Conservation (phyloP, 2,329 filamentous ascomycete species). For the Plectosphaerella cucumerina region DNA sequence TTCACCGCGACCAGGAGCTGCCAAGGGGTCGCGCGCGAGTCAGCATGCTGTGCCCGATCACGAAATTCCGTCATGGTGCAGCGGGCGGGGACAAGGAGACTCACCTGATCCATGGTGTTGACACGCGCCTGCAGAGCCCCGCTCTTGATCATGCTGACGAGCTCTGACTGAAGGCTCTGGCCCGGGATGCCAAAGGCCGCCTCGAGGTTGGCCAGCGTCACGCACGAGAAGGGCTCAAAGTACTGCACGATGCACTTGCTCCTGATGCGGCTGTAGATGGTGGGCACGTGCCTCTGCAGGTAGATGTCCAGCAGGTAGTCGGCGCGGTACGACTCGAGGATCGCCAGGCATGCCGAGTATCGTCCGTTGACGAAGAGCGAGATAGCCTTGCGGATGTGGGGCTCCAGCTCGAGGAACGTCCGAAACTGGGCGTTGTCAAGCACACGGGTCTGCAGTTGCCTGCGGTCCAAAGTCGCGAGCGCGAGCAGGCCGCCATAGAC, state of each 20-base stretch:
- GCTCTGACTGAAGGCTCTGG: slow-evolving; percentile 65
- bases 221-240: slow-evolving; percentile 82
- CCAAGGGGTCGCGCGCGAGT: slow-evolving; percentile 3
- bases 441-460: slow-evolving; percentile 68
- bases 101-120: slow-evolving; percentile 73
- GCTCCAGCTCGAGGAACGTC: slow-evolving; percentile 84
- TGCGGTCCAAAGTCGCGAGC: slow-evolving; percentile 81
- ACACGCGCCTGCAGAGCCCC: slow-evolving; percentile 73
- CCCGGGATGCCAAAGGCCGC: slow-evolving; percentile 66
- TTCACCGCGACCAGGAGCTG: slow-evolving; percentile 70
- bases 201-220: slow-evolving; percentile 76
- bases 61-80: neutral
- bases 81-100: slow-evolving; percentile 9
- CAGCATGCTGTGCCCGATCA: neutral
- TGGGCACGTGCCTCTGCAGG: slow-evolving; percentile 67
- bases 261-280: slow-evolving; percentile 71
- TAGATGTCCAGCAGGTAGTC: slow-evolving; percentile 93
- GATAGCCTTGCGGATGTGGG: slow-evolving; percentile 89
- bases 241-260: slow-evolving; percentile 93
- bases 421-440: slow-evolving; percentile 80
- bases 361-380: slow-evolving; percentile 85
- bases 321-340: slow-evolving; percentile 73
- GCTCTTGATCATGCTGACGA: slow-evolving; percentile 71
- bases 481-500: slow-evolving; percentile 89
- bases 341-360: slow-evolving; percentile 78